Evolutionary conservation across 108 stramenopile genomes (phyloP).

Genomic region (Nitzschia inconspicua): DNA sequence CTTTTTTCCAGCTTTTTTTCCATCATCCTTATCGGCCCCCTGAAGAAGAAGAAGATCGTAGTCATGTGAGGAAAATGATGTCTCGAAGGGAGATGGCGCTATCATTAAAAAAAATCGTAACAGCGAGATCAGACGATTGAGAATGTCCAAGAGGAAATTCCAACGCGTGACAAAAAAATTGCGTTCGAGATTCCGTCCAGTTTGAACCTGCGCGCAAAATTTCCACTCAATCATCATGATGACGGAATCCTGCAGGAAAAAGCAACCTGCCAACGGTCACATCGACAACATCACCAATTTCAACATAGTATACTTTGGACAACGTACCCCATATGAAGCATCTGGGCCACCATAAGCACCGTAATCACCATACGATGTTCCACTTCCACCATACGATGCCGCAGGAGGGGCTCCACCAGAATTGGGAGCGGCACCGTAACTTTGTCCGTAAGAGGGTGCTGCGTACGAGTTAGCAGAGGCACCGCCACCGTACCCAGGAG

Average conservation of each 20-base stretch:
- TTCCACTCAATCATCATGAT: too few species aligned
- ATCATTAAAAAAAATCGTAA: not conserved
- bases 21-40: conserved; percentile 46
- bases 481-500: conserved; percentile 21
- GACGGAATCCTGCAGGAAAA: too few species aligned
- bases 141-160: not conserved
- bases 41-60: too few species aligned
- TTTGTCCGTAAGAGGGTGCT: conserved; percentile 41
- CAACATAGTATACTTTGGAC: not conserved
- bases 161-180: not conserved
- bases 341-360: conserved; percentile 36
- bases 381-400: conserved; percentile 23
- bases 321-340: conserved; percentile 36
- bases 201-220: not conserved
- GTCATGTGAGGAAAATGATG: too few species aligned
- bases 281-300: not conserved
- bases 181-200: not conserved
- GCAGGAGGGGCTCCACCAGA: conserved; percentile 31
- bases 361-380: conserved; percentile 35
- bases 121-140: not conserved
- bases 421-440: conserved; percentile 37
- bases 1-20: conserved; percentile 54
- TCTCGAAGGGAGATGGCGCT: not conserved
- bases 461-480: conserved; percentile 21
- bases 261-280: too few species aligned